A percentile compares a stretch with the other conserved stretches of the same genome.
Conservation (phyloP, 495 filamentous ascomycete genomes). For the Aspergillus baeticus region DNA sequence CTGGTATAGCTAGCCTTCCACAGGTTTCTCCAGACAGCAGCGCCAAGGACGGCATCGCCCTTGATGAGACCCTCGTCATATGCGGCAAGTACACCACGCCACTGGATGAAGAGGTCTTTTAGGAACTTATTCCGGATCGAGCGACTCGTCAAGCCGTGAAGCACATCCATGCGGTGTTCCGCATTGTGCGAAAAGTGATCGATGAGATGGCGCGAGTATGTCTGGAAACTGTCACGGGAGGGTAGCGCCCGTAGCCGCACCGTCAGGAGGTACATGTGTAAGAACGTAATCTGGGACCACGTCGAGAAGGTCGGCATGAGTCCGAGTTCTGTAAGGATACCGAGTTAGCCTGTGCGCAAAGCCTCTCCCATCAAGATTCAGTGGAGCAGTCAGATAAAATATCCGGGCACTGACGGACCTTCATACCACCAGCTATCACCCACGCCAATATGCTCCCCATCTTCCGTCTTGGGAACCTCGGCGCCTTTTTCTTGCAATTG, state of each 20-base stretch:
- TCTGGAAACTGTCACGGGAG: conserved; percentile 49
- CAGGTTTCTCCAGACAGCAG: conserved; percentile 91
- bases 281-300: conserved; percentile 93
- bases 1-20: conserved; percentile 62
- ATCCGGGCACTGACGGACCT: conserved; percentile 48
- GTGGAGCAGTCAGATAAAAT: not conserved
- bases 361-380: too few species aligned
- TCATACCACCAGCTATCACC: conserved; percentile 80
- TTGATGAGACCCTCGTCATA: conserved; percentile 86
- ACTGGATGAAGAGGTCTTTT: conserved; percentile 89
- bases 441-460: conserved; percentile 75
- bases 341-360: not conserved
- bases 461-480: conserved; percentile 60
- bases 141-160: conserved; percentile 65
- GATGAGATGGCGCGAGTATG: conserved; percentile 74
- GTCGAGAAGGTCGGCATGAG: conserved; percentile 83
- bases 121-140: conserved; percentile 77
- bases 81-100: conserved; percentile 76
- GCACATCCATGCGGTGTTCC: conserved; percentile 78
- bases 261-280: conserved; percentile 93
- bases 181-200: conserved; percentile 94
- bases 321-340: conserved; percentile 44
- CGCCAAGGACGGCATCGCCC: conserved; percentile 80
- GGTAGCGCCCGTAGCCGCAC: conserved; percentile 79
- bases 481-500: conserved; percentile 51